phyloP scores from a whole-genome alignment of 192 early-diverging fungal genomes.

The Coemansia reversa region DNA sequence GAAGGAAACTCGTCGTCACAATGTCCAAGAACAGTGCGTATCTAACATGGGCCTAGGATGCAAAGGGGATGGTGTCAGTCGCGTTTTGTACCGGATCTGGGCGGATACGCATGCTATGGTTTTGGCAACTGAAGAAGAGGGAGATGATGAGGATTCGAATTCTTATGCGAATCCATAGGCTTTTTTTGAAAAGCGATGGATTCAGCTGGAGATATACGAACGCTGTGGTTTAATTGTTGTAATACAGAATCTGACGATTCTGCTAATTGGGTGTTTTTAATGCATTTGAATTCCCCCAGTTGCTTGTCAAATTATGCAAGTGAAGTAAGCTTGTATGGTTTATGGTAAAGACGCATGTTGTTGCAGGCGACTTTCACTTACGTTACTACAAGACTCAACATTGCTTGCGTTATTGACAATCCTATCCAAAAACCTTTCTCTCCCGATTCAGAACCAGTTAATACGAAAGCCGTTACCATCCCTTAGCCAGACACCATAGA shows the following conservation, averaged over 20 bases:
- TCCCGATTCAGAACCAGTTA: background rate
- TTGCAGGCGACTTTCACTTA: background rate
- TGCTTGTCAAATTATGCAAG: background rate
- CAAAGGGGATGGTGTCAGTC: background rate
- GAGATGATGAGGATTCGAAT: background rate
- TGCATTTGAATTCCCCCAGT: background rate
- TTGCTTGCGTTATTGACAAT: background rate
- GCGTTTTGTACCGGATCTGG: background rate
- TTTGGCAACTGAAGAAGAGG: background rate
- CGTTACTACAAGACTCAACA: background rate
- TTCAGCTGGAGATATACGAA: background rate
- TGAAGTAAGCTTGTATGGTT: background rate
- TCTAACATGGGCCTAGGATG: constrained; percentile 14
- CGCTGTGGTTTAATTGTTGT: background rate
- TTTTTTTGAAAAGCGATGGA: background rate
- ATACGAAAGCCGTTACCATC: background rate
- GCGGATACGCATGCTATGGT: constrained; percentile 10
- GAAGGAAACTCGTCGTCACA: constrained; percentile 17
- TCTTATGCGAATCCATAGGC: background rate
- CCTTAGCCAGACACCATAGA: background rate
- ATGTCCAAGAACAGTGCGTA: constrained; percentile 54
- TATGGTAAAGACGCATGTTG: background rate
- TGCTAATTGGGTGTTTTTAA: background rate
- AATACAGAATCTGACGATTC: background rate
- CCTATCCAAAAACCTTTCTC: background rate